Conservation (phyloP, 495 filamentous ascomycete genomes). For the Aspergillus haitiensis region DNA sequence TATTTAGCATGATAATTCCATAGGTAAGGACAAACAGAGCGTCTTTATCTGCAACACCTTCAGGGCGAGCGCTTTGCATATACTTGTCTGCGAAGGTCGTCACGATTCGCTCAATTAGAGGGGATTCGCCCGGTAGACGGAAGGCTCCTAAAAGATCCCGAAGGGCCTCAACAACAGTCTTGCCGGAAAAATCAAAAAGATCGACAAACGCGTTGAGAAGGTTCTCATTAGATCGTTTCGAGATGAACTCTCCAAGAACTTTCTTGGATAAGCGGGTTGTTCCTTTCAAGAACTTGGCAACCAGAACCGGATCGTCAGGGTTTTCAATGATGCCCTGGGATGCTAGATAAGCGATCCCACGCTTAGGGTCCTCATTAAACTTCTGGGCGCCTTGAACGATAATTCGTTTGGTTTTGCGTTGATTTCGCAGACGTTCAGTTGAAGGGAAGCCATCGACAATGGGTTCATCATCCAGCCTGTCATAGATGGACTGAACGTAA, state of each 20-base stretch:
- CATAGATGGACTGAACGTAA: constrained; percentile 87
- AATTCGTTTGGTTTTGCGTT: constrained; percentile 76
- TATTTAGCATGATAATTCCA: constrained; percentile 94
- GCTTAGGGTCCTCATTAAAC: constrained; percentile 94
- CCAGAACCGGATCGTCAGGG: constrained; percentile 65
- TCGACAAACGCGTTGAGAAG: constrained; percentile 82
- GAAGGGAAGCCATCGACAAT: constrained; percentile 66
- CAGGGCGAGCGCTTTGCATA: constrained; percentile 66
- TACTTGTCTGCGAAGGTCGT: constrained; percentile 85
- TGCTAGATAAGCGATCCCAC: constrained; percentile 80
- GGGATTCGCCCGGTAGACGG: constrained; percentile 88
- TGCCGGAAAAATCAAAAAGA: constrained; percentile 80
- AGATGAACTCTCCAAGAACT: constrained; percentile 85
- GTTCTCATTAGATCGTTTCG: constrained; percentile 80
- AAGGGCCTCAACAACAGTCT: constrained; percentile 86
- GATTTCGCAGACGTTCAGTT: constrained; percentile 59
- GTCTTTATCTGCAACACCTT: constrained; percentile 83
- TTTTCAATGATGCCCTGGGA: constrained; percentile 81
- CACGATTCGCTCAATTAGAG: constrained; percentile 90
- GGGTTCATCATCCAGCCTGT: constrained; percentile 74
- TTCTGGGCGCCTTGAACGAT: constrained; percentile 86
- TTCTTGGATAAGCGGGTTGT: constrained; percentile 88
- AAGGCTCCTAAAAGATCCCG: constrained; percentile 87
- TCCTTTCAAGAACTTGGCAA: constrained; percentile 80
- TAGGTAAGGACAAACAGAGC: constrained; percentile 90